Evolutionary conservation across 345 rosid genomes (phyloP).

Genomic region (Populus ilicifolia): DNA sequence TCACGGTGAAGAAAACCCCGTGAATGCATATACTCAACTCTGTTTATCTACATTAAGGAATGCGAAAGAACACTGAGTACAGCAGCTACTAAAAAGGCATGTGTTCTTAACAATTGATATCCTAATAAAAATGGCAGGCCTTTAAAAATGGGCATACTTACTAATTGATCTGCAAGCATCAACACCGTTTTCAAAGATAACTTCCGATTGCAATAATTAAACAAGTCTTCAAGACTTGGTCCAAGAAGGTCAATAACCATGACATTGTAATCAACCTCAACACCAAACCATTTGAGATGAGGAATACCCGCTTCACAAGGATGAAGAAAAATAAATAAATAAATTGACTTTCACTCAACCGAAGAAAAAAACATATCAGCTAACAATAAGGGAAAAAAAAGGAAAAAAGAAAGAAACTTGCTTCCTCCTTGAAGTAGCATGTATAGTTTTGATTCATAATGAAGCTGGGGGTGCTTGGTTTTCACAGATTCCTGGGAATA

Average conservation of each 20-base stretch:
- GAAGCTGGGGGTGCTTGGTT: constrained; percentile 88
- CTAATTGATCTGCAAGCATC: constrained; percentile 89
- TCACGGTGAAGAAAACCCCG: constrained; percentile 87
- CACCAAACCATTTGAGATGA: constrained; percentile 79
- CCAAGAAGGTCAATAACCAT: constrained; percentile 92
- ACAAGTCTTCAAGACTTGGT: constrained; percentile 80
- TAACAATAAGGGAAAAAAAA: neutral
- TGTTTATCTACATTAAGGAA: constrained; percentile 50
- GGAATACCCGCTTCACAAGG: constrained; percentile 65
- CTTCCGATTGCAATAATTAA: constrained; percentile 70
- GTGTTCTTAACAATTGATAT: neutral
- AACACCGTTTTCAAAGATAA: constrained; percentile 69
- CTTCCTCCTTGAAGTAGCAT: constrained; percentile 93
- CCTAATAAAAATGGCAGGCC: neutral
- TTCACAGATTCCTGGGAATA: constrained; percentile 61
- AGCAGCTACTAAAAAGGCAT: neutral
- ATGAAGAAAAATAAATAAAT: constrained; percentile 2
- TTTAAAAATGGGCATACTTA: constrained; percentile 24
- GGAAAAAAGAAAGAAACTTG: constrained; percentile 27
- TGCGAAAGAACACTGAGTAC: constrained; percentile 3
- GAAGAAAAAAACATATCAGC: neutral
- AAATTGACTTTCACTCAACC: neutral
- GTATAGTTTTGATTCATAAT: constrained; percentile 75
- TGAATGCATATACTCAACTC: constrained; percentile 73
- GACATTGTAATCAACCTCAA: constrained; percentile 71